Conservation (phyloP, 768 basidiomycete genomes). For the Tricholoma matsutake region DNA sequence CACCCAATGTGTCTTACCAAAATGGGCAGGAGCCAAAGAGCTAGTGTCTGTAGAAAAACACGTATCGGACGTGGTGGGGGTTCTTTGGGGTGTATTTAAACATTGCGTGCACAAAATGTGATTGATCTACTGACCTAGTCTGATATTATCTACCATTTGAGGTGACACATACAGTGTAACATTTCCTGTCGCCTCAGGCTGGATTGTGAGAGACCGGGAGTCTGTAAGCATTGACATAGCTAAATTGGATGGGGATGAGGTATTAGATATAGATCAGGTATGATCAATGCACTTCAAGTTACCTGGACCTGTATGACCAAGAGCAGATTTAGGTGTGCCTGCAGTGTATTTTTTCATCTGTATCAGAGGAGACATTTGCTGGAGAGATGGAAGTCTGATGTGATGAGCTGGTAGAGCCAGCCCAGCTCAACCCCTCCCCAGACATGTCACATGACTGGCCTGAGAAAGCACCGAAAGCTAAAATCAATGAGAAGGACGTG, state of each 20-base stretch:
- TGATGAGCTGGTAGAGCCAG: no score
- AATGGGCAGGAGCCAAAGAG: not conserved
- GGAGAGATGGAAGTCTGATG: not conserved
- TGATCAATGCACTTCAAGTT: not conserved
- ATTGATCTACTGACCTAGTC: not conserved
- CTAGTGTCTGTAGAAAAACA: not conserved
- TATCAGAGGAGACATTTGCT: not conserved
- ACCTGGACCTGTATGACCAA: not conserved
- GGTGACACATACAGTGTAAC: not conserved
- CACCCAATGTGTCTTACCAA: not conserved
- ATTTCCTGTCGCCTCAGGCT: not conserved
- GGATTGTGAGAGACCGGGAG: not conserved
- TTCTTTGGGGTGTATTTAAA: not conserved
- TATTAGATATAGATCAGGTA: not conserved
- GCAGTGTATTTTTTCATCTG: not conserved
- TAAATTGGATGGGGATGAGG: not conserved
- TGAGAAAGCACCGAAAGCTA: no score
- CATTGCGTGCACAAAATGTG: not conserved
- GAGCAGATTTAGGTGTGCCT: not conserved
- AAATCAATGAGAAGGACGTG: no score
- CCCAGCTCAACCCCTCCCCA: no score
- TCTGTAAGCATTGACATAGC: not conserved
- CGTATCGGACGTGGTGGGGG: not conserved
- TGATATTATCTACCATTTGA: not conserved
- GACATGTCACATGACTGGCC: no score